These are phyloP conservation scores for Bruguiera hainesii DNA, from an alignment of 441 rosid genomes.

Conservation along the genomic window DNA sequence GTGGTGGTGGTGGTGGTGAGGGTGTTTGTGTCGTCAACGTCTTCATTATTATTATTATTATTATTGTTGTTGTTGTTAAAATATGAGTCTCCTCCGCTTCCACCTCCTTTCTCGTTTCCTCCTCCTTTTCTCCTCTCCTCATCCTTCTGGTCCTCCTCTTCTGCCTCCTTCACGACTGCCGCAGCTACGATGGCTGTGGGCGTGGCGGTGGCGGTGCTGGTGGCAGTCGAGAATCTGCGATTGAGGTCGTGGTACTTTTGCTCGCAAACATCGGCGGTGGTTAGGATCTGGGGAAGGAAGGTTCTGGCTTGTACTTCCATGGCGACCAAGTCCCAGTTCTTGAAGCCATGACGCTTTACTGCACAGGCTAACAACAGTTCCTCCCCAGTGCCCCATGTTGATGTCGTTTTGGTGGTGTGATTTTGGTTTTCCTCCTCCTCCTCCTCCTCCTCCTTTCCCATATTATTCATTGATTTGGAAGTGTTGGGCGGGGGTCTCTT, in stretches of 20 bases:
- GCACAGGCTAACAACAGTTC: constrained; percentile 44
- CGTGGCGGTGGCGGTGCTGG: background rate
- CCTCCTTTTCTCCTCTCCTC: background rate
- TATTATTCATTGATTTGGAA: background rate
- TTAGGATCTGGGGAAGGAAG: constrained; percentile 15
- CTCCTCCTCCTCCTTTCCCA: constrained; percentile 1
- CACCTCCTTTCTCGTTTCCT: background rate
- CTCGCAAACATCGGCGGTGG: constrained; percentile 30
- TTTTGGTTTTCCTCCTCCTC: background rate
- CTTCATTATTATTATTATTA: constrained; percentile 1
- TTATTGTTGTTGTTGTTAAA: background rate
- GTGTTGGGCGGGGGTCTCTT: too few species aligned
- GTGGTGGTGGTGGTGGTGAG: background rate
- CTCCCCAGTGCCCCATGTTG: constrained; percentile 37
- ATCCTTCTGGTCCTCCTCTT: too few species aligned
- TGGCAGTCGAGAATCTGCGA: constrained; percentile 25
- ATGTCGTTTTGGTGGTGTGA: background rate
- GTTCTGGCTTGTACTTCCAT: constrained; percentile 30
- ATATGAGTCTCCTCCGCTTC: too few species aligned
- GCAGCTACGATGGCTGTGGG: background rate
- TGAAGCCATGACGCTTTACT: constrained; percentile 39
- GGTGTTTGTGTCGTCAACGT: background rate
- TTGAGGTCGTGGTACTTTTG: constrained; percentile 34
- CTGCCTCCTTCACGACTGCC: background rate
- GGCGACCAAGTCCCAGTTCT: constrained; percentile 41